Evolutionary conservation across 352 stramenopile species (phyloP).

Genomic region (Thalassiosira livingstoniorum): DNA sequence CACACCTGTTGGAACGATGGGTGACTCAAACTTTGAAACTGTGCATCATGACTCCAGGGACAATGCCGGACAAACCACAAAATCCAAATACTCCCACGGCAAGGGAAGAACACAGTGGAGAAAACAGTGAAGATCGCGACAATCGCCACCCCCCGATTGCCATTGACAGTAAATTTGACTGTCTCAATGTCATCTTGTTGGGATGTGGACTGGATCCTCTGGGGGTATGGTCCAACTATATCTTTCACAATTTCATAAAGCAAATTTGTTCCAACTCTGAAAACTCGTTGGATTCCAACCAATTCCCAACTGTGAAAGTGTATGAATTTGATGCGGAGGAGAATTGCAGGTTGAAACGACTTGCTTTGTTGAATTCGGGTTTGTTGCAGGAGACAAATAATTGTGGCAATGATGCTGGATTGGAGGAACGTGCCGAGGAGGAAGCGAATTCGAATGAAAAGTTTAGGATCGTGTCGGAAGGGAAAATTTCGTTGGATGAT

Average conservation of each 20-base stretch:
- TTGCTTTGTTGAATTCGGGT: constrained; percentile 28
- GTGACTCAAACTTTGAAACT: no score
- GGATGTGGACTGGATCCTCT: constrained; percentile 75
- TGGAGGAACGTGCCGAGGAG: background rate
- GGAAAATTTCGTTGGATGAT: constrained; percentile 11
- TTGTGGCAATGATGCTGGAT: background rate
- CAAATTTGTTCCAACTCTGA: no score
- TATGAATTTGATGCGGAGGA: constrained; percentile 54
- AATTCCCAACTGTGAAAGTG: constrained; percentile 15
- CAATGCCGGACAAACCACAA: background rate
- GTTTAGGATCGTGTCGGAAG: constrained; percentile 11
- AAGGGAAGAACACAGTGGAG: no score
- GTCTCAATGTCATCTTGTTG: constrained; percentile 66
- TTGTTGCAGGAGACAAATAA: constrained; percentile 18
- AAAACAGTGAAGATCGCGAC: background rate
- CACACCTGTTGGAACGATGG: constrained; percentile 49
- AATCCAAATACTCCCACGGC: no score
- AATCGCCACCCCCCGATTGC: no score
- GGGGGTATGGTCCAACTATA: constrained; percentile 66
- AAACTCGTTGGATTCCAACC: no score
- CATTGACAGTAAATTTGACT: background rate
- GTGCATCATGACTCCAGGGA: no score
- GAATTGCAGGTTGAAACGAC: constrained; percentile 40
- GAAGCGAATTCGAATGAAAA: background rate
- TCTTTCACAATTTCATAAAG: constrained; percentile 11